phyloP scores from a whole-genome alignment of 75 land plant genomes.

The Adiantum capillusveneris region DNA sequence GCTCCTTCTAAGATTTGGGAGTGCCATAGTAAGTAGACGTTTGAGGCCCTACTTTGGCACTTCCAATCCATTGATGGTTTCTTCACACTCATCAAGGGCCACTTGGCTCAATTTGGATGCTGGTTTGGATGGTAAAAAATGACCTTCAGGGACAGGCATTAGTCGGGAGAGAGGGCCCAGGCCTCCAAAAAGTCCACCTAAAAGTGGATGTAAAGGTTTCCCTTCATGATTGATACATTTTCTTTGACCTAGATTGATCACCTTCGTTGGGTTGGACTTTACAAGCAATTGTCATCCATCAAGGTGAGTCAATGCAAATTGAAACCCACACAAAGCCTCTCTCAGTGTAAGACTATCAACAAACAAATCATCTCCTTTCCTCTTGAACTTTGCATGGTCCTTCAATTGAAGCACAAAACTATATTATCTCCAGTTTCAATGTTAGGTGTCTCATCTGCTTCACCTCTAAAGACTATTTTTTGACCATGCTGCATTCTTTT shows the following conservation, averaged over 20 bases:
- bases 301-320: constrained; percentile 24
- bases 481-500: constrained; percentile 32
- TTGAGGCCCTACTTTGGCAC: no score
- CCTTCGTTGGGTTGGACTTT: constrained; percentile 21
- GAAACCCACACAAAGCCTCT: constrained; percentile 36
- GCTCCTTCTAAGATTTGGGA: no score
- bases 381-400: constrained; percentile 35
- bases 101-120: constrained; percentile 26
- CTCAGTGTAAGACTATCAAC: constrained; percentile 14
- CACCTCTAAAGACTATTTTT: constrained; percentile 19
- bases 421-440: constrained; percentile 27
- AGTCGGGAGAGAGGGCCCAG: constrained; percentile 44
- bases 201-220: constrained; percentile 59
- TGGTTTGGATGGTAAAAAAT: constrained; percentile 34
- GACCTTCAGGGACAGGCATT: constrained; percentile 28
- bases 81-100: constrained; percentile 73
- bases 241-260: constrained; percentile 35
- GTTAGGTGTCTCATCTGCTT: constrained; percentile 24
- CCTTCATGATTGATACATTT: constrained; percentile 77
- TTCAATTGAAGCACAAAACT: constrained; percentile 28
- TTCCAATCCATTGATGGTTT: no score
- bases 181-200: constrained; percentile 65
- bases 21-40: no score
- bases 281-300: constrained; percentile 26
- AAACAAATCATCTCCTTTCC: constrained; percentile 36